Evolutionary conservation across 441 rosid genomes (phyloP), one percentile per base, ranked within the genome.

Genomic region (Brassica hybrid): DNA sequence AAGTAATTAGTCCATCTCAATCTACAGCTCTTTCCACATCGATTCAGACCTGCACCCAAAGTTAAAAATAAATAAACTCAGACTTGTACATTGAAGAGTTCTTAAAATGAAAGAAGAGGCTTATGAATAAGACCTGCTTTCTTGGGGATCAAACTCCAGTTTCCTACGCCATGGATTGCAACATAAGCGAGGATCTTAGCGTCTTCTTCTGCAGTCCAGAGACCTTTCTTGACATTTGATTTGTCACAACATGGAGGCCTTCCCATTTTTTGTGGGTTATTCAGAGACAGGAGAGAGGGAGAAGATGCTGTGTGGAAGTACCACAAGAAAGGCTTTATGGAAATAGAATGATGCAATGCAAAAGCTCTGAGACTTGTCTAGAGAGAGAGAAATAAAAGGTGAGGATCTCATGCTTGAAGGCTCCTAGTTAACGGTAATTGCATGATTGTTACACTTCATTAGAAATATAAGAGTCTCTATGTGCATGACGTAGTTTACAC

Each of bases 21-120:
- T 83, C 97, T 85, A 76, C 98, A 92, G 74, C 98, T 92, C 79
- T 94, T 94, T 16, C 96, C 98, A 68, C 98, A 92, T 73, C 97
- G 85, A 65, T 94, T 94, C 11, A 92, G 80, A 52, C 98, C 97
- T 94, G 85, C 60, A 68, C 17, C 48, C 18, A 7, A 7, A 0
- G n/a, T n/a, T n/a, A 13, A 18, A 17, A 25, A 1, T n/a, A 38
- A 30, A 8, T 19, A 9, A 72, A 67, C 58, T 80, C 77, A 58
- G 71, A 65, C 32, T 23, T 66, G 58, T 30, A 62, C 38, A 5
- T 32, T 21, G 67, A n/a, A 23, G 12, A 38, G 16, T 2, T n/a
- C 54, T 66, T 59, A 58, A 0, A 67, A 36, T 10, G n/a, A 67
- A 60, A 60, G 5, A 21, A 58, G 72, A 50, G 27, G 27, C 65